Base-by-base conservation (phyloP, 2,329 filamentous ascomycete species). In the Plectosphaerella cucumerina region DNA sequence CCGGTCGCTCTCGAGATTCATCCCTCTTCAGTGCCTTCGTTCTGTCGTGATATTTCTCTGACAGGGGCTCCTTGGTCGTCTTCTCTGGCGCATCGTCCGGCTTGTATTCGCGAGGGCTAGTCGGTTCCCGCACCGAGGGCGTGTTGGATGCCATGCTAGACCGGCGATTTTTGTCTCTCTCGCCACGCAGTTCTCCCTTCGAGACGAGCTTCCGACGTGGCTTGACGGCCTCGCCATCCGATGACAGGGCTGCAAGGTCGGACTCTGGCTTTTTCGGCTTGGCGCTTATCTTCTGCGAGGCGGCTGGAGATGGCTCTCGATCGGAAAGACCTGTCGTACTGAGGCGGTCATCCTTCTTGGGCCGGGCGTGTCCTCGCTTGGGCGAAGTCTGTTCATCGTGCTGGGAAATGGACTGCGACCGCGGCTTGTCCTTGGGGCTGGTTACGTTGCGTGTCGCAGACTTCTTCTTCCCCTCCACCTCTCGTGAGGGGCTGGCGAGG, bases 131-230 rank as follows among this genome's bases (percentile, higher is more conserved):
- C 22, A 76, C 54, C 3, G 73, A 73, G 4, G 81, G 82, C 26
- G 76, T 68, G 43, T 71, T 82, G 2, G 82, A 84, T 0, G 70
- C 75, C 67, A 84, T 69, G 60, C 81, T 85, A 43, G 77, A 71
- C 6, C 82, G 78, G 17, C 81, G 72, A 56, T 83, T 78, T 62
- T 78, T 80, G 49, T 82, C 77, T 17, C 78, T 72, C 59, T 83
- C 80, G 10, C 78, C 79, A 54, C 82, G 80, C 37, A 85, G 65
- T 51, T 86, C 83, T 48, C 77, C 78, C 34, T 83, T 83, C 1
- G 83, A 86, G 18, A 86, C 74, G 11, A 87, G 72, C 60, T 85
- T 87, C 37, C 81, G 73, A 21, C 83, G 70, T 2, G 82, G 82
- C 60, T 85, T 86, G 20, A 73, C 63, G 9, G 77, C 65, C 60